Evolutionary conservation across 768 basidiomycete species (phyloP).

Genomic region (Coprinopsis marcescibilis): DNA sequence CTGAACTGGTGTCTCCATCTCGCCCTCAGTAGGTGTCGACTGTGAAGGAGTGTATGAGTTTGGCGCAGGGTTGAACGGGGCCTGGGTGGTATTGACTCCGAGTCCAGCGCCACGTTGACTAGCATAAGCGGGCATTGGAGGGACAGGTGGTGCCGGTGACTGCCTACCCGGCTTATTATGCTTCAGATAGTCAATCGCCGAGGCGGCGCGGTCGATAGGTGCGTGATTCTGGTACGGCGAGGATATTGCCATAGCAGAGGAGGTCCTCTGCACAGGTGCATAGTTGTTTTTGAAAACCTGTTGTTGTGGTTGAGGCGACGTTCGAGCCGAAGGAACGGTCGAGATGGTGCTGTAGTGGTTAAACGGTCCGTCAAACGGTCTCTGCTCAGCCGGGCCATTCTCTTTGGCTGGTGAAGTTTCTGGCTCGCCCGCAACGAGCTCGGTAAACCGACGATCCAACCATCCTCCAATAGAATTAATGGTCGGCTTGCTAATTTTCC

Average conservation of each 20-base stretch:
- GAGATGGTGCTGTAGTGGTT: conserved; percentile 92
- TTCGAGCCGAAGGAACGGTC: conserved; percentile 61
- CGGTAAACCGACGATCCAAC: conserved; percentile 88
- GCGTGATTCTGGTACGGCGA: conserved; percentile 33
- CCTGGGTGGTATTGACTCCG: not conserved
- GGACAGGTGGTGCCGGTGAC: conserved; percentile 8
- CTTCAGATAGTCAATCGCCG: conserved; percentile 70
- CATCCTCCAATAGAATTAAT: conserved; percentile 88
- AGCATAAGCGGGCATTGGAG: not conserved
- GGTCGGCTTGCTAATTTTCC: conserved; percentile 86
- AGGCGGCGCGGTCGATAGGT: conserved; percentile 67
- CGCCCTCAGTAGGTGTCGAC: too few relatives aligned
- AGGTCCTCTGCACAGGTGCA: conserved; percentile 51
- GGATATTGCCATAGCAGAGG: conserved; percentile 64
- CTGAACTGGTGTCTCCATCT: conserved; percentile 31
- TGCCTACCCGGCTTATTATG: conserved; percentile 28
- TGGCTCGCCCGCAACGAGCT: conserved; percentile 91
- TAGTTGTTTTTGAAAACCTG: conserved; percentile 31
- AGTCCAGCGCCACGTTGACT: not conserved
- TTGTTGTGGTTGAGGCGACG: conserved; percentile 62
- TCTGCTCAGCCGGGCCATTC: conserved; percentile 31
- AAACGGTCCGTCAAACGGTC: conserved; percentile 71
- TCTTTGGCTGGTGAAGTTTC: conserved; percentile 30
- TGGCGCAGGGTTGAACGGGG: not conserved
- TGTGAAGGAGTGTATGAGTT: conserved; percentile 5